Percentiles rank a stretch among this genome's conserved stretches.
These are phyloP conservation scores for Rhizopus delemar DNA, from an alignment of 371 early-diverging fungal species.

Conservation along the genomic window DNA sequence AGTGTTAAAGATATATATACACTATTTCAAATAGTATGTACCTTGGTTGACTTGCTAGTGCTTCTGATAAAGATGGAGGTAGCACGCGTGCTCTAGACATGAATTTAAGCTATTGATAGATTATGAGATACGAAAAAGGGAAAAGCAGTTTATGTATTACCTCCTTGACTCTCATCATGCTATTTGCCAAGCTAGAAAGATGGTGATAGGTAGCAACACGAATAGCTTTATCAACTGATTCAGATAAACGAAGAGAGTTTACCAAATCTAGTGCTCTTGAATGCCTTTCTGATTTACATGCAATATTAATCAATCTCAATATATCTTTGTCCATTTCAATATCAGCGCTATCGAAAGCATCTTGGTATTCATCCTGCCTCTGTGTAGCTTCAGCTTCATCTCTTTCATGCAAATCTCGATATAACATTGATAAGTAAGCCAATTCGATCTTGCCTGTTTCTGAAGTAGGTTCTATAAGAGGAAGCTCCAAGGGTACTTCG, in stretches of 20 bases:
- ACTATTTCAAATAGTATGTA: neutral
- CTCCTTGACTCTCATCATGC: conserved; percentile 77
- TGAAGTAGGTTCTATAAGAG: conserved; percentile 48
- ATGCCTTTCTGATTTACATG: conserved; percentile 71
- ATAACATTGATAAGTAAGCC: conserved; percentile 44
- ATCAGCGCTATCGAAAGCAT: conserved; percentile 45
- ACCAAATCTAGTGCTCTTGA: conserved; percentile 81
- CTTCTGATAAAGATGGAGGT: neutral
- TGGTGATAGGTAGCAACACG: conserved; percentile 75
- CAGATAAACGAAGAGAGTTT: conserved; percentile 51
- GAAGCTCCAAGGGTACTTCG: conserved; percentile 74
- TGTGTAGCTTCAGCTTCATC: conserved; percentile 54
- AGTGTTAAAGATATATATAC: too few species aligned
- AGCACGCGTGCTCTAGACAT: neutral
- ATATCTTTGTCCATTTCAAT: conserved; percentile 77
- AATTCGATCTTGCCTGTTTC: conserved; percentile 65
- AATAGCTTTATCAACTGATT: conserved; percentile 78
- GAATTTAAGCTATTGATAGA: neutral
- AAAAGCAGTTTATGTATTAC: conserved; percentile 19
- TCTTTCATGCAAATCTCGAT: conserved; percentile 50
- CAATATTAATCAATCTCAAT: conserved; percentile 72
- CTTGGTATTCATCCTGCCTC: conserved; percentile 41
- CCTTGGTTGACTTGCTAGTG: conserved; percentile 3
- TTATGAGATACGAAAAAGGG: neutral
- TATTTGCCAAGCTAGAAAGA: conserved; percentile 71